These are phyloP conservation scores for Tuber calosporum DNA, from an alignment of 495 filamentous ascomycete species.

Conservation along the genomic window DNA sequence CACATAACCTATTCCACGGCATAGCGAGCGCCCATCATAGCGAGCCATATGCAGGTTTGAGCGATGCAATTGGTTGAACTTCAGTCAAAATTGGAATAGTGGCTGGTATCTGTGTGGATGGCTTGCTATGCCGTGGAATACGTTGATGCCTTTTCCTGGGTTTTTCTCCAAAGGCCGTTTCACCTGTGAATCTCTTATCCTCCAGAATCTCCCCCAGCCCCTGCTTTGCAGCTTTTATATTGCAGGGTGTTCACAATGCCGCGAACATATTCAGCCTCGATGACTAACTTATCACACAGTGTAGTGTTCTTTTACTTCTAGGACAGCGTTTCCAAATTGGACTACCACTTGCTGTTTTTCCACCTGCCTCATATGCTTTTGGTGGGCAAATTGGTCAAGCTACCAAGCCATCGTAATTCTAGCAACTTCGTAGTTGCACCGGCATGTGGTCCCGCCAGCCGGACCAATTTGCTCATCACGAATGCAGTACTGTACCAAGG, in stretches of 20 bases:
- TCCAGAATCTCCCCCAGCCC: neutral
- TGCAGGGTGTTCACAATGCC: neutral
- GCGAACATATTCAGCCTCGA: neutral
- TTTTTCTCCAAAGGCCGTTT: neutral
- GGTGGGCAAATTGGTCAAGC: neutral
- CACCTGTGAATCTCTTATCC: neutral
- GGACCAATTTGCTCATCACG: neutral
- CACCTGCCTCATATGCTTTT: neutral
- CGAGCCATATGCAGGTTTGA: no score
- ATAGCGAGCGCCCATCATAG: no score
- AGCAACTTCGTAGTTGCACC: neutral
- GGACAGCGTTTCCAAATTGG: neutral
- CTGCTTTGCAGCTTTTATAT: neutral
- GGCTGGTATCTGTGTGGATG: no score
- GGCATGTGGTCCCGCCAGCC: neutral
- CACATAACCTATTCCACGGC: no score
- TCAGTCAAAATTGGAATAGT: no score
- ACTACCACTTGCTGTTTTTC: neutral
- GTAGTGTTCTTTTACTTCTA: neutral
- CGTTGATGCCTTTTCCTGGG: neutral
- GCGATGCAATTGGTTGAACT: no score
- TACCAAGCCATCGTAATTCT: neutral
- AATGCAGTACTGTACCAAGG: neutral
- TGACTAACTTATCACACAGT: neutral
- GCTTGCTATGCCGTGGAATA: no score